phyloP scores from a whole-genome alignment of 768 basidiomycete species.

The Serendipita sp. region DNA sequence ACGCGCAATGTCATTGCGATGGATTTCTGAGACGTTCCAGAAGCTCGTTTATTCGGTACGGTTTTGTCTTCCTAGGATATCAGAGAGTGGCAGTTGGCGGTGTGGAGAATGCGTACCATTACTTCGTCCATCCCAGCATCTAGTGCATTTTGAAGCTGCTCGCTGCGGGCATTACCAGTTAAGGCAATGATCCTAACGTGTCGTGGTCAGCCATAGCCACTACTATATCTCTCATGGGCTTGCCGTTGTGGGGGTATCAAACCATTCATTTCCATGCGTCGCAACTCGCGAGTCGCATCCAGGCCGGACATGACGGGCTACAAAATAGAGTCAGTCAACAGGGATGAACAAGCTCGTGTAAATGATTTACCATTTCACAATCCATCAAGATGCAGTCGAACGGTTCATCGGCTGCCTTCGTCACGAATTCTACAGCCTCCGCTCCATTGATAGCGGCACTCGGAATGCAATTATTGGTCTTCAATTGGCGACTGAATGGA shows the following conservation, averaged over 20 bases:
- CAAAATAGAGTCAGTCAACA: background rate
- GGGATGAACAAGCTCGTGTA: background rate
- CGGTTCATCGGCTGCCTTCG: background rate
- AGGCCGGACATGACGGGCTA: conserved; percentile 13
- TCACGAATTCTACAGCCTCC: conserved; percentile 14
- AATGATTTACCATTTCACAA: conserved; percentile 15
- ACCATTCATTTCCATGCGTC: conserved; percentile 14
- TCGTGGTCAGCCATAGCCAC: background rate
- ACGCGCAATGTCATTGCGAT: too few relatives aligned
- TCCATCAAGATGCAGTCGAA: conserved; percentile 13
- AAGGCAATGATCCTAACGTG: conserved; percentile 14
- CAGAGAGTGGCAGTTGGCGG: background rate
- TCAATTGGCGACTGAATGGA: conserved; percentile 14
- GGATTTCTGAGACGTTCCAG: conserved; percentile 2
- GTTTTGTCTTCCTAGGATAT: conserved; percentile 13
- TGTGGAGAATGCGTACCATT: conserved; percentile 9
- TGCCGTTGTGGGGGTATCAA: conserved; percentile 9
- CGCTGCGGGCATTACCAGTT: conserved; percentile 17
- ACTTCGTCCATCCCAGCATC: conserved; percentile 19
- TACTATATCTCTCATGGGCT: background rate
- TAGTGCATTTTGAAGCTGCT: conserved; percentile 15
- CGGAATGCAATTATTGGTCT: conserved; percentile 14
- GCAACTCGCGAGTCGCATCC: conserved; percentile 15
- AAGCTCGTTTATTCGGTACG: conserved; percentile 16
- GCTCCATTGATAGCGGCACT: conserved; percentile 15